Evolutionary conservation across 805 yeast species (phyloP), one percentile per base, ranked within the genome.

Genomic region (Nakazawaea populi): DNA sequence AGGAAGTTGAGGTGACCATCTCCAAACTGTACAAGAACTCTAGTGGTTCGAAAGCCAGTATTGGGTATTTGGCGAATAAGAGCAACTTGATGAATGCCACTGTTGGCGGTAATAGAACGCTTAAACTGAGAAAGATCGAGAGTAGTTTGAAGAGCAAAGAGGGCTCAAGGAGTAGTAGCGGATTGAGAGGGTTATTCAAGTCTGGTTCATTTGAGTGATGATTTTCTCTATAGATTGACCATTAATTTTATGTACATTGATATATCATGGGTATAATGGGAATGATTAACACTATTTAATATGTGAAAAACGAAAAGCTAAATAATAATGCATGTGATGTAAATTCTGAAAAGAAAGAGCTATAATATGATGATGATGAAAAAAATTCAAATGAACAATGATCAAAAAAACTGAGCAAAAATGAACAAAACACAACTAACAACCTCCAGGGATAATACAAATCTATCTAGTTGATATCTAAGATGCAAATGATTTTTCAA

Each of bases 1-100:
- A 71, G 50, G 76, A 71, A 37, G 75, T 74, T 28, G 70, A 67
- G 28, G 86, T 83, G 18, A 79, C 79, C 1, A 64, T 80, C 5
- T 72, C 80, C 43, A 77, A 76, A 35, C 72, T 76, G 31, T 78
- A 79, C 58, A 81, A 74, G 60, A 73, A 75, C 9, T 83, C 80
- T 1, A 72, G 80, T 1, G 79, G 84, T 6, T 68, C 79, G 4
- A 77, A 73, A 54, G 79, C 86, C 1, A 78, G 86, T 7, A 76
- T 86, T 55, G 76, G 84, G 44, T 76, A 76, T 49, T 61, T 79
- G 60, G 77, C 83, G 9, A 64, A 64, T 42, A 62, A 64, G 31
- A 63, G 42, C 47, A 46, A 40, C 14, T 35, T n/a, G 18, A 34
- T 42, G 30, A 27, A 24, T 24, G 18, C 41, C 9, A 30, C 11